Percentiles rank a stretch among this genome's conserved stretches.
Conservation (phyloP, 768 basidiomycete species). For the Candolleomyces aberdarensis region DNA sequence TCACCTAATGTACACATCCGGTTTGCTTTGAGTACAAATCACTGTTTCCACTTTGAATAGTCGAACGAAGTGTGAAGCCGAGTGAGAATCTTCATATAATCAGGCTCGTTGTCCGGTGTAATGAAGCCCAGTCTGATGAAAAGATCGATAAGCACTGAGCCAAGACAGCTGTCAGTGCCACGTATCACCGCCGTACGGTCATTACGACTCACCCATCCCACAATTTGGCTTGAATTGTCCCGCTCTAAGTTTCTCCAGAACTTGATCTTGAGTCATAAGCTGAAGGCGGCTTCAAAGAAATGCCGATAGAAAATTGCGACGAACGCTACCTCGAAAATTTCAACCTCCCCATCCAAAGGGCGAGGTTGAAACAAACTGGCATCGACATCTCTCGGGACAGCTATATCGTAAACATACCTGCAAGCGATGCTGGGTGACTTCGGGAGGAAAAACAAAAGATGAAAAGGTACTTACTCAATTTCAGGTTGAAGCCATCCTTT, state of each 20-base stretch:
- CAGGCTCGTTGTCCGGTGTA: constrained; percentile 84
- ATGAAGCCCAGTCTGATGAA: constrained; percentile 83
- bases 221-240: constrained; percentile 93
- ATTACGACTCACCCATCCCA: constrained; percentile 58
- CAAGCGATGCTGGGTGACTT: background rate
- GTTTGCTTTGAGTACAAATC: constrained; percentile 1
- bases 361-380: constrained; percentile 55
- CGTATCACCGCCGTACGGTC: background rate
- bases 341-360: constrained; percentile 91
- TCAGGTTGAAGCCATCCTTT: constrained; percentile 86
- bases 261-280: constrained; percentile 63
- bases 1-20: no score
- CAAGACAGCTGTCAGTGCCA: background rate
- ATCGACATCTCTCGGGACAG: constrained; percentile 53
- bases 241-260: constrained; percentile 59
- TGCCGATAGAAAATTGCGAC: background rate
- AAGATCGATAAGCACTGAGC: constrained; percentile 80
- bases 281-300: constrained; percentile 24
- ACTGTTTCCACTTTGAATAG: constrained; percentile 56
- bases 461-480: constrained; percentile 54
- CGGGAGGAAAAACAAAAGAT: background rate
- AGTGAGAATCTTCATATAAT: constrained; percentile 74
- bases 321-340: constrained; percentile 73
- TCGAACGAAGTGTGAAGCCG: constrained; percentile 72
- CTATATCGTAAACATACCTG: constrained; percentile 85